Percentiles rank a stretch among this genome's conserved stretches.
phyloP scores from a whole-genome alignment of 371 early-diverging fungal species.

The Mortierella sp. region DNA sequence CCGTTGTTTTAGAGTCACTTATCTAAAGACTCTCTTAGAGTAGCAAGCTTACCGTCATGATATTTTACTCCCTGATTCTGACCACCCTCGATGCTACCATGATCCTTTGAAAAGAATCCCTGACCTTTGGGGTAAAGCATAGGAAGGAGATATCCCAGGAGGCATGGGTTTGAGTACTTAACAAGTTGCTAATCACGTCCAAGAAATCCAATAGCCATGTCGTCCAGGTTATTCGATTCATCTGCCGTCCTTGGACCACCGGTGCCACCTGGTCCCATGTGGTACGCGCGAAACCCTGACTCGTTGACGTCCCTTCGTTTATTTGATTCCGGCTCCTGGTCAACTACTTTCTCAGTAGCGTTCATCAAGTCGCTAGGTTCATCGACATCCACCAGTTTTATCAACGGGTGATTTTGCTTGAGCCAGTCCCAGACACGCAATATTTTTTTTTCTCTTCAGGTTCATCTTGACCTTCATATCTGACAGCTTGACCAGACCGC shows the following conservation, averaged over 20 bases:
- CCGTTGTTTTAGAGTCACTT: too few species aligned
- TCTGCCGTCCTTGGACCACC: slow-evolving; percentile 16
- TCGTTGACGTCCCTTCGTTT: not conserved
- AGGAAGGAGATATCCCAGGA: slow-evolving; percentile 10
- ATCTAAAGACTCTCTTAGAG: too few species aligned
- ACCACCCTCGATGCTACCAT: too few species aligned
- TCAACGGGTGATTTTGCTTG: slow-evolving; percentile 16
- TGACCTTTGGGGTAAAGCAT: slow-evolving; percentile 10
- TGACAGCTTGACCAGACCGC: slow-evolving; percentile 11
- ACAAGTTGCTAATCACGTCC: not conserved
- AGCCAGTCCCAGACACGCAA: slow-evolving; percentile 9
- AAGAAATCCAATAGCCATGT: not conserved
- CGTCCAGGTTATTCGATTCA: slow-evolving; percentile 1
- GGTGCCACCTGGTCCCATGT: slow-evolving; percentile 23
- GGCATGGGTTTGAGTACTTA: slow-evolving; percentile 1
- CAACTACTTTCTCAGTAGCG: not conserved
- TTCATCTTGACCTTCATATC: not conserved
- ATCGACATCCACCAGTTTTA: not conserved
- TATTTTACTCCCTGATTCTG: too few species aligned
- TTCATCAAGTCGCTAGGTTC: slow-evolving; percentile 21
- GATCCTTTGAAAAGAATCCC: slow-evolving; percentile 13
- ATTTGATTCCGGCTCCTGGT: not conserved
- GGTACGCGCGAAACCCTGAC: slow-evolving; percentile 4
- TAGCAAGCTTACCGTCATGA: too few species aligned
- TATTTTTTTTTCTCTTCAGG: slow-evolving; percentile 6